These are phyloP conservation scores for Adansonia gregorii DNA, from an alignment of 441 rosid species.

Conservation along the genomic window DNA sequence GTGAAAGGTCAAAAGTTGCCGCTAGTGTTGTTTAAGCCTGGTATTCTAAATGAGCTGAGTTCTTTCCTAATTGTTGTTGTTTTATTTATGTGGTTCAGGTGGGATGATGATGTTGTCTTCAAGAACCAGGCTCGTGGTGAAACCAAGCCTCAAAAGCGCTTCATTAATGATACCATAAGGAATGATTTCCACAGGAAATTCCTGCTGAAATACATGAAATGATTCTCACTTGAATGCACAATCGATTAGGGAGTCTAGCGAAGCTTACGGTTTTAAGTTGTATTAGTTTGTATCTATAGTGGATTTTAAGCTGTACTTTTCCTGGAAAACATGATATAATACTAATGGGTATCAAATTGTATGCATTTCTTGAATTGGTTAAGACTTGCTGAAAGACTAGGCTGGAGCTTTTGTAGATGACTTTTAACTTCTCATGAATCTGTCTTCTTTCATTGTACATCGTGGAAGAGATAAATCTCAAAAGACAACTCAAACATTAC, in stretches of 20 bases:
- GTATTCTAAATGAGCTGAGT: not conserved
- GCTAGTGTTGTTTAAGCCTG: not conserved
- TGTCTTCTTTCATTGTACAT: not conserved
- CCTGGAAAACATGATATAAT: not conserved
- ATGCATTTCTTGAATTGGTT: not conserved
- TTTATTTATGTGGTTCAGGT: slow-evolving; percentile 48
- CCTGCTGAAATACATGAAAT: slow-evolving; percentile 95
- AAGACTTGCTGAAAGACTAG: not conserved
- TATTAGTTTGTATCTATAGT: slow-evolving; percentile 11
- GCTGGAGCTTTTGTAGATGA: not conserved
- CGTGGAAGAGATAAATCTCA: not conserved
- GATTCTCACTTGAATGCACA: slow-evolving; percentile 24
- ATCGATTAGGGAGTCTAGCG: not conserved
- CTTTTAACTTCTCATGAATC: not conserved
- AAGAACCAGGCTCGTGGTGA: slow-evolving; percentile 99
- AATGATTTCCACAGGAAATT: slow-evolving; percentile 93
- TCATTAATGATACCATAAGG: slow-evolving; percentile 95
- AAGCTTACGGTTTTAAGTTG: not conserved
- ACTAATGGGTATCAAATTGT: not conserved
- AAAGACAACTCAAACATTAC: not conserved
- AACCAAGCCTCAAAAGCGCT: slow-evolving; percentile 87
- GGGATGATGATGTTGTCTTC: slow-evolving; percentile 99
- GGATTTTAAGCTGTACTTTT: slow-evolving; percentile 16
- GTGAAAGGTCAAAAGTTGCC: not conserved
- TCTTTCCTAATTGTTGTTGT: not conserved